These are phyloP conservation scores for Fusarium acutatum DNA, from an alignment of 2,329 filamentous ascomycete species.

Conservation along the genomic window DNA sequence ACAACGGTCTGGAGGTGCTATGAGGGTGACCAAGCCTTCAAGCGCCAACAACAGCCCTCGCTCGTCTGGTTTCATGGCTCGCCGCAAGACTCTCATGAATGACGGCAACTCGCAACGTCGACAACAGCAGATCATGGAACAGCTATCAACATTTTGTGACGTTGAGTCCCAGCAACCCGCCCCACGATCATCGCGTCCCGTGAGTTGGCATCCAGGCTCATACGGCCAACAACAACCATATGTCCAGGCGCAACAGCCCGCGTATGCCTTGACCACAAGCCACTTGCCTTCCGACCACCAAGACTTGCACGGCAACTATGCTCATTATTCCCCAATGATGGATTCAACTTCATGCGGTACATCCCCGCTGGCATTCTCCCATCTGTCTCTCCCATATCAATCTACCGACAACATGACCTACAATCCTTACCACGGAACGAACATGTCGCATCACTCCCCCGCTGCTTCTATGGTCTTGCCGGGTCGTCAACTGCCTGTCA, in stretches of 20 bases:
- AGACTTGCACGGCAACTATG: constrained; percentile 52
- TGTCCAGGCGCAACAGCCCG: constrained; percentile 49
- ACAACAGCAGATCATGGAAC: constrained; percentile 58
- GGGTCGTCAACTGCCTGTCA: constrained; percentile 39
- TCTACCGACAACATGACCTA: constrained; percentile 51
- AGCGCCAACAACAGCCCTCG: constrained; percentile 76
- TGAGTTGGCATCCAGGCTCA: constrained; percentile 80
- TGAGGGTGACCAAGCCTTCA: constrained; percentile 71
- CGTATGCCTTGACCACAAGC: constrained; percentile 51
- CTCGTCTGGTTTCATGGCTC: constrained; percentile 56
- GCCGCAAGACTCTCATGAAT: constrained; percentile 66
- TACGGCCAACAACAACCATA: constrained; percentile 52
- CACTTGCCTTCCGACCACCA: constrained; percentile 51
- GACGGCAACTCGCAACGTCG: constrained; percentile 56
- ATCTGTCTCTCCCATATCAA: constrained; percentile 58
- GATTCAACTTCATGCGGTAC: constrained; percentile 65
- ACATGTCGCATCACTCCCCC: constrained; percentile 43
- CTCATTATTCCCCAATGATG: constrained; percentile 61
- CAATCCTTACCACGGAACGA: constrained; percentile 51
- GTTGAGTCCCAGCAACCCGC: constrained; percentile 27
- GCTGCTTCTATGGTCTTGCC: constrained; percentile 40
- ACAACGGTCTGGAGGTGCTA: constrained; percentile 58
- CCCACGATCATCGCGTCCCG: constrained; percentile 61
- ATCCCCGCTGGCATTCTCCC: constrained; percentile 66
- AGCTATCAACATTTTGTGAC: constrained; percentile 45